Percentiles rank a stretch among this genome's conserved stretches.
phyloP scores from a whole-genome alignment of 192 early-diverging fungal genomes.

The Globomyces pollinis-pini region DNA sequence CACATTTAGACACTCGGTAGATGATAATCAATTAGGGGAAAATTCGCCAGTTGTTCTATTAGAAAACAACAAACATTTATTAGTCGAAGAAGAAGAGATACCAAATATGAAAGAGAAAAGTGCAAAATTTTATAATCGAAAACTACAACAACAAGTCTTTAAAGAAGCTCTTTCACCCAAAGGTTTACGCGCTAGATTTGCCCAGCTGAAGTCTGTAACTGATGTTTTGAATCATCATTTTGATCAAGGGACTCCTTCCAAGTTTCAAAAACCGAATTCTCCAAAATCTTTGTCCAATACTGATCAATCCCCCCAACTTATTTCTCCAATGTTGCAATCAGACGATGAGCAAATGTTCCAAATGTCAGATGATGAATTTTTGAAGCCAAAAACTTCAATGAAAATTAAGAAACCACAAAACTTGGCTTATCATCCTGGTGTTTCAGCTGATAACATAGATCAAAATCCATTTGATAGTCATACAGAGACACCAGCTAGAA shows the following conservation, averaged over 20 bases:
- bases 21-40: slow-evolving; percentile 27
- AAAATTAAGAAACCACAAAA: background rate
- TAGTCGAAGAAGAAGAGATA: slow-evolving; percentile 28
- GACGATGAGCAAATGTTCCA: slow-evolving; percentile 32
- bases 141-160: slow-evolving; percentile 81
- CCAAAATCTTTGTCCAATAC: background rate
- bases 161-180: slow-evolving; percentile 85
- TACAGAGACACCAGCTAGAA: background rate
- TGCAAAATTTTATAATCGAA: slow-evolving; percentile 46
- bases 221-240: slow-evolving; percentile 27
- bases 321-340: no score
- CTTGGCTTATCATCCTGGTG: background rate
- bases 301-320: no score
- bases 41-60: slow-evolving; percentile 73
- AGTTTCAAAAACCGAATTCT: background rate
- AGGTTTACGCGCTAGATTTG: slow-evolving; percentile 65
- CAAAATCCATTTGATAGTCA: no score
- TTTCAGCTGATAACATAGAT: no score
- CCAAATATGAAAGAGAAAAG: slow-evolving; percentile 1
- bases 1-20: slow-evolving; percentile 35
- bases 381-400: background rate
- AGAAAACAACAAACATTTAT: slow-evolving; percentile 85
- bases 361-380: slow-evolving; percentile 50
- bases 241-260: background rate
- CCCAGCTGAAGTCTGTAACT: slow-evolving; percentile 38